These are phyloP conservation scores for Leucocoprinus sp. DNA, from an alignment of 768 basidiomycete genomes.

Conservation along the genomic window DNA sequence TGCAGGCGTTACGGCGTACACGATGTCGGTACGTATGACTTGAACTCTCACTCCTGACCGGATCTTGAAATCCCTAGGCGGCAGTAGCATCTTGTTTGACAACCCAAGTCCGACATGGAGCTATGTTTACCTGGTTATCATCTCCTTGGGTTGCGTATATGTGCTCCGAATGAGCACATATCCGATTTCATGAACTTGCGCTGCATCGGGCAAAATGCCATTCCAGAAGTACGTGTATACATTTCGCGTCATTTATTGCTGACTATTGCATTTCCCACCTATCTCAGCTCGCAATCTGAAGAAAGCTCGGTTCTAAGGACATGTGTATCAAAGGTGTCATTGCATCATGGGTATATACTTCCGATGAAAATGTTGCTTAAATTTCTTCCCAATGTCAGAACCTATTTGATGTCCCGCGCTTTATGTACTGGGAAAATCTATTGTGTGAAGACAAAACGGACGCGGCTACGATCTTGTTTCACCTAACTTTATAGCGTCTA, in stretches of 20 bases:
- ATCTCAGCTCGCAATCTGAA: conserved; percentile 21
- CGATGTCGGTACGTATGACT: conserved; percentile 20
- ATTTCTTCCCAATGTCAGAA: conserved; percentile 21
- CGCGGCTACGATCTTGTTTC: conserved; percentile 22
- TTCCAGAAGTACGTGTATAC: conserved; percentile 18
- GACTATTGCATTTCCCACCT: not conserved
- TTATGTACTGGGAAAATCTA: conserved; percentile 22
- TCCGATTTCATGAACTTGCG: conserved; percentile 16
- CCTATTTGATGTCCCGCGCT: conserved; percentile 22
- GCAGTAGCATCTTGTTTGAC: conserved; percentile 23
- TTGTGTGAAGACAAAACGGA: conserved; percentile 14
- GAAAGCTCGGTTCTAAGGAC: conserved; percentile 19
- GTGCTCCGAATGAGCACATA: not conserved
- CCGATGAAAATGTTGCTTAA: conserved; percentile 22
- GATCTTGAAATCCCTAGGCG: conserved; percentile 13
- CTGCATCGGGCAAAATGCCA: conserved; percentile 15
- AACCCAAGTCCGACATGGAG: conserved; percentile 25
- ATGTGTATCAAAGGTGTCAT: conserved; percentile 20
- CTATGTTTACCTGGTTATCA: conserved; percentile 21
- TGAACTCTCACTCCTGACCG: conserved; percentile 15
- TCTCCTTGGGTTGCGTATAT: conserved; percentile 22
- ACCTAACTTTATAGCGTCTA: conserved; percentile 17
- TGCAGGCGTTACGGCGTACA: conserved; percentile 19
- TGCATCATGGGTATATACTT: conserved; percentile 22
- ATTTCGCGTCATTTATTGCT: not conserved